Evolutionary conservation across 768 basidiomycete genomes (phyloP).

Genomic region (Tylopilus sp.): DNA sequence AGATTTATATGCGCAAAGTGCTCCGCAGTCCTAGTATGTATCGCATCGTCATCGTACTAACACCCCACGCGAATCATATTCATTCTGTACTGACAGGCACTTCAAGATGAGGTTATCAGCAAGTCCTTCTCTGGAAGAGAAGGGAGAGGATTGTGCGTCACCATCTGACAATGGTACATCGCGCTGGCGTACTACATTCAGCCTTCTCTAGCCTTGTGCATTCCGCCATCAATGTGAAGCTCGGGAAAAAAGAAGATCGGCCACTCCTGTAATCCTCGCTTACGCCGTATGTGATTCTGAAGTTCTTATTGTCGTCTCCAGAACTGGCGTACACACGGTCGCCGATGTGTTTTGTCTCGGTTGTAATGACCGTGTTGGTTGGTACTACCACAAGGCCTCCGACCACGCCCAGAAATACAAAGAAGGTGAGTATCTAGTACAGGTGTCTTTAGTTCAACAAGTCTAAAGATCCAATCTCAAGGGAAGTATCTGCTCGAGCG

Average conservation of each 20-base stretch:
- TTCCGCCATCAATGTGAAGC: slow-evolving; percentile 70
- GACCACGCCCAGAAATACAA: slow-evolving; percentile 81
- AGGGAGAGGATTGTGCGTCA: slow-evolving; percentile 72
- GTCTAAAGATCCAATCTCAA: slow-evolving; percentile 24
- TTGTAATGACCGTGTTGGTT: slow-evolving; percentile 75
- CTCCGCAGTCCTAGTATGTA: slow-evolving; percentile 63
- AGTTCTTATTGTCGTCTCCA: slow-evolving; percentile 26
- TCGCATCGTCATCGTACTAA: slow-evolving; percentile 24
- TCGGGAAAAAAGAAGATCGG: slow-evolving; percentile 72
- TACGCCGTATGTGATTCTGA: not conserved
- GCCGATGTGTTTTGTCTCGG: slow-evolving; percentile 78
- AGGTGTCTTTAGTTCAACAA: not conserved
- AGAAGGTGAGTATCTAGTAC: slow-evolving; percentile 50
- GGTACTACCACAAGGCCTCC: slow-evolving; percentile 80
- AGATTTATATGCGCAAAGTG: slow-evolving; percentile 67
- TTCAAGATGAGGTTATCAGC: slow-evolving; percentile 83
- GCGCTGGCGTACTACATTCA: slow-evolving; percentile 1
- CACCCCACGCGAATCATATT: not conserved
- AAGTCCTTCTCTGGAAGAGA: slow-evolving; percentile 84
- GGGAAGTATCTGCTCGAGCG: slow-evolving; percentile 81
- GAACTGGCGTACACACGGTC: slow-evolving; percentile 79
- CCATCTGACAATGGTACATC: not conserved
- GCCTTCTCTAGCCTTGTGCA: slow-evolving; percentile 58
- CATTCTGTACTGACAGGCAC: slow-evolving; percentile 41
- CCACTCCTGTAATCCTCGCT: slow-evolving; percentile 53